These are phyloP conservation scores for Arabidopsis lyrata DNA, from an alignment of 441 rosid species.

Conservation along the genomic window DNA sequence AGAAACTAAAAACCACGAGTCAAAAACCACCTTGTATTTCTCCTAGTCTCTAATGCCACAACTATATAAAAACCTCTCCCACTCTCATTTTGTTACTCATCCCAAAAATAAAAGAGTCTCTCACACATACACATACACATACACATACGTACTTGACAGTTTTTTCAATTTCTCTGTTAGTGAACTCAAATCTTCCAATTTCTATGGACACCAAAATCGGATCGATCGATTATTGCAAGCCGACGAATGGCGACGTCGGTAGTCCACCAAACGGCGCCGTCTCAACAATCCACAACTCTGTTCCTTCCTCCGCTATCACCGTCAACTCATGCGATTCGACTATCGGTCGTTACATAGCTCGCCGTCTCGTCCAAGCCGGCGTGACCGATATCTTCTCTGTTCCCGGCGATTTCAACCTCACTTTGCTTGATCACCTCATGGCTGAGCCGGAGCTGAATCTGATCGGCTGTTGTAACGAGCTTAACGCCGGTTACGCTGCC, in stretches of 20 bases:
- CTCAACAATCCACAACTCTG: conserved; percentile 14
- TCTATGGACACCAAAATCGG: conserved; percentile 24
- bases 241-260: neutral
- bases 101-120: neutral
- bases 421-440: conserved; percentile 53
- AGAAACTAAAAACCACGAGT: conserved; percentile 7
- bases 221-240: neutral
- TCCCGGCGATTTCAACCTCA: conserved; percentile 57
- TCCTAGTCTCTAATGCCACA: neutral
- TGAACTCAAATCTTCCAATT: neutral
- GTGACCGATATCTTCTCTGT: conserved; percentile 75
- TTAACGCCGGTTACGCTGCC: conserved; percentile 54
- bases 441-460: conserved; percentile 49
- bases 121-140: neutral
- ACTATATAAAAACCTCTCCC: conserved; percentile 1
- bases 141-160: neutral
- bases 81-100: conserved; percentile 3
- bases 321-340: conserved; percentile 48
- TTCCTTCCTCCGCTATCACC: conserved; percentile 4
- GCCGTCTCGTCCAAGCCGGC: conserved; percentile 80
- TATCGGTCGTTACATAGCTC: conserved; percentile 72
- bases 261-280: conserved; percentile 8
- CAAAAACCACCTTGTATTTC: conserved; percentile 8
- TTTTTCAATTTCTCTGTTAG: neutral
- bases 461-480: conserved; percentile 59